Conservation (phyloP, 208 protist species). For the Acanthamoeba culbertsoni region DNA sequence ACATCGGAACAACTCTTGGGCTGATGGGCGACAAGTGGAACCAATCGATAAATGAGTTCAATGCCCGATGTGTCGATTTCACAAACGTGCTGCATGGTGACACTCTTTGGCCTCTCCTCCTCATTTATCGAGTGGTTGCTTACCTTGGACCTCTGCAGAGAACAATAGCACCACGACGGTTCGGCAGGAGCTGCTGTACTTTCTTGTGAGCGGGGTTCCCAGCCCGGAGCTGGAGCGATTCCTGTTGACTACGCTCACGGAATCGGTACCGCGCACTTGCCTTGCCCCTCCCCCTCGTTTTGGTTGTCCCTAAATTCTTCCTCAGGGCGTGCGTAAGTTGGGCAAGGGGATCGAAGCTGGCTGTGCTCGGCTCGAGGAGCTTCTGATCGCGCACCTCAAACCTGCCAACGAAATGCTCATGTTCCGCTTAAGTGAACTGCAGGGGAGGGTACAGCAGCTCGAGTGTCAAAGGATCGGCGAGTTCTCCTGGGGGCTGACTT, state of each 20-base stretch:
- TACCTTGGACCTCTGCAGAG: not conserved
- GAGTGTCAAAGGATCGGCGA: too few species aligned
- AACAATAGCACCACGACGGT: slow-evolving; percentile 10
- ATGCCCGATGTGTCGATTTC: not conserved
- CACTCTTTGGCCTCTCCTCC: not conserved
- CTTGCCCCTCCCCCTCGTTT: not conserved
- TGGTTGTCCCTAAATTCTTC: not conserved
- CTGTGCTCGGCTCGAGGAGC: not conserved
- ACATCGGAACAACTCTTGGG: not conserved
- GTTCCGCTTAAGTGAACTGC: slow-evolving; percentile 22
- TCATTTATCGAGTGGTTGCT: not conserved
- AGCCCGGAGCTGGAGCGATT: slow-evolving; percentile 38
- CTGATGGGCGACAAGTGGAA: slow-evolving; percentile 28
- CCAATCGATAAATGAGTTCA: not conserved
- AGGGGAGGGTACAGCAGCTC: not conserved
- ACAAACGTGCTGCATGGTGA: slow-evolving; percentile 4
- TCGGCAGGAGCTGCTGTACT: slow-evolving; percentile 37
- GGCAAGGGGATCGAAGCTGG: not conserved
- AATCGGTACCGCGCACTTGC: not conserved
- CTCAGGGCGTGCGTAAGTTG: not conserved
- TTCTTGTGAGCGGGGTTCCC: slow-evolving; percentile 24
- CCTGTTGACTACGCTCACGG: slow-evolving; percentile 7
- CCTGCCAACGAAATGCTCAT: not conserved
- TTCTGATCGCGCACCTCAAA: slow-evolving; percentile 10
- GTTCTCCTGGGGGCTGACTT: too few species aligned